Evolutionary conservation across 495 filamentous ascomycete species (phyloP).

Genomic region (Xeromyces bisporus): DNA sequence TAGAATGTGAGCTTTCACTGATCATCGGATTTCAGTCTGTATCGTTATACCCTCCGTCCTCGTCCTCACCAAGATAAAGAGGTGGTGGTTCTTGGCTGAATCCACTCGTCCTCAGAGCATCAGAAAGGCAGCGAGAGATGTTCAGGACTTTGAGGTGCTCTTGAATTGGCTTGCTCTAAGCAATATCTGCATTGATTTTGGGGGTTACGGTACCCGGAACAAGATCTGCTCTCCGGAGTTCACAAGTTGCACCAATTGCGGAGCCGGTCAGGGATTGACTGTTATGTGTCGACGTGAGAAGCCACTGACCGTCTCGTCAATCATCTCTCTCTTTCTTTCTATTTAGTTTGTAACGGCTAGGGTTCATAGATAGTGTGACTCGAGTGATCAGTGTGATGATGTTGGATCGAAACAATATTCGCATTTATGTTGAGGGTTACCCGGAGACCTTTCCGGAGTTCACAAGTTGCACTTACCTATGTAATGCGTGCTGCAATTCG

Average conservation of each 20-base stretch:
- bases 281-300: too few species aligned
- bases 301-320: too few species aligned
- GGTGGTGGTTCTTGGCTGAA: constrained; percentile 1
- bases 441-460: too few species aligned
- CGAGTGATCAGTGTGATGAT: too few species aligned
- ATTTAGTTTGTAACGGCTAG: too few species aligned
- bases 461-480: too few species aligned
- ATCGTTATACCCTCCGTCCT: constrained; percentile 1
- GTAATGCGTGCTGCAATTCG: constrained; percentile 2
- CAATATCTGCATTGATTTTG: constrained; percentile 2
- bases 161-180: constrained; percentile 1
- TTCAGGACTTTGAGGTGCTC: constrained; percentile 2
- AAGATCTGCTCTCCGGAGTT: constrained; percentile 1
- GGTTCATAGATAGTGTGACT: too few species aligned
- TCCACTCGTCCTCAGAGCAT: background rate
- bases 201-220: constrained; percentile 1
- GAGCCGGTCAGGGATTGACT: too few species aligned
- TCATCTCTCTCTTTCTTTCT: too few species aligned
- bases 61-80: constrained; percentile 2
- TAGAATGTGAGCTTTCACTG: constrained; percentile 1
- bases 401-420: too few species aligned
- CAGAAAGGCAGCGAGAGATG: constrained; percentile 1
- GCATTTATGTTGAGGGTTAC: too few species aligned
- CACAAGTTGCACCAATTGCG: too few species aligned
- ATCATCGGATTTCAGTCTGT: constrained; percentile 1